Conservation (phyloP, 2,329 filamentous ascomycete genomes). For the Verticillium zaregamsianum region DNA sequence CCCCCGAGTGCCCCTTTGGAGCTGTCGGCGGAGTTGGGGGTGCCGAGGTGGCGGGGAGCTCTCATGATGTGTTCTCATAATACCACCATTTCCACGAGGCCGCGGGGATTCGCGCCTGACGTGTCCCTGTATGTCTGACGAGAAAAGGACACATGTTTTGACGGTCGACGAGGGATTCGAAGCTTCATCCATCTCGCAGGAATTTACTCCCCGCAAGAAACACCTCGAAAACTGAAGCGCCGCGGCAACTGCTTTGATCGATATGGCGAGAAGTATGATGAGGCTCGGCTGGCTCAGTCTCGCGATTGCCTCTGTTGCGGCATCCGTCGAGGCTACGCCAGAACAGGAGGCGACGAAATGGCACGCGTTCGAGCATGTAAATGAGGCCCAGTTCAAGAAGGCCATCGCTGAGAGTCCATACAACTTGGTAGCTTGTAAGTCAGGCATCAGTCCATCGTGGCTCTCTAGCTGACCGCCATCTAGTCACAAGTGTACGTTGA, state of each 20-base stretch:
- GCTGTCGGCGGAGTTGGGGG: background rate
- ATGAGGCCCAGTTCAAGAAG: conserved; percentile 4
- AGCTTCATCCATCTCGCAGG: background rate
- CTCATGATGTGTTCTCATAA: background rate
- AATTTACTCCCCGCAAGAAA: background rate
- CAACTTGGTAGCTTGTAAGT: conserved; percentile 28
- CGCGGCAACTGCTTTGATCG: background rate
- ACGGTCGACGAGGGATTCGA: background rate
- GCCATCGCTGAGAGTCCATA: conserved; percentile 12
- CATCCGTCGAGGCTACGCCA: background rate
- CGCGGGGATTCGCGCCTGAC: background rate
- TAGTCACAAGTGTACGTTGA: background rate
- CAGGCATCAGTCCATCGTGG: too few species aligned
- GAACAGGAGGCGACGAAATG: background rate
- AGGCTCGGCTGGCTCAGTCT: background rate
- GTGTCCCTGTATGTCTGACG: background rate
- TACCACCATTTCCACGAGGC: background rate
- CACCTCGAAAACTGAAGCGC: background rate
- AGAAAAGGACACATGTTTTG: background rate
- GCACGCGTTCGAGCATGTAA: conserved; percentile 3
- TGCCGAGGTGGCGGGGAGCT: background rate
- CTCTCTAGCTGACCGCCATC: background rate
- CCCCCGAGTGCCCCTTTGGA: background rate
- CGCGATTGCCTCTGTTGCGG: background rate
- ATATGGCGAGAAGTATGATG: background rate